Base-by-base conservation (phyloP, 2,329 filamentous ascomycete species). In the Cladosporium sphaerospermum region DNA sequence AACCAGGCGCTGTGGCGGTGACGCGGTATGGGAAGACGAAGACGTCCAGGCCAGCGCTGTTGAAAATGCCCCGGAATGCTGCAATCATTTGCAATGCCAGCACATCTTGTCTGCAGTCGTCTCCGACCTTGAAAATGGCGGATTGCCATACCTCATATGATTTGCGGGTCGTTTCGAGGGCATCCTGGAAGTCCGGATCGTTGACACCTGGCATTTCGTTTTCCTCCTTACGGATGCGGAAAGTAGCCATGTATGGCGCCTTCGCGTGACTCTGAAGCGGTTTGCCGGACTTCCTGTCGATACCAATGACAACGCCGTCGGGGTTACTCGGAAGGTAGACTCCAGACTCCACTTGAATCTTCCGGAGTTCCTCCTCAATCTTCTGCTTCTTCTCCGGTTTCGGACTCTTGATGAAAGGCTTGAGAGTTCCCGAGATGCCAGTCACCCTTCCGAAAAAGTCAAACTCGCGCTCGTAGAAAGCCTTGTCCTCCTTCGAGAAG, bases 301-400 rank as follows among this genome's bases (percentile, higher is more conserved):
- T 99, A 31, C 95, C 93, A 60, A 99, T 90, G 39, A 99, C 93
- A 13, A 95, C 87, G 37, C 93, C 93, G 60, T 99, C 95, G 0
- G 93, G 93, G 66, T 99, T 99, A 71, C 89, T 93, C 1, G 93
- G 93, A 13, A 99, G 79, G 69, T 99, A 99, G 6, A 99, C 95
- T 13, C 93, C 93, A 40, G 97, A 88, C 62, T 97, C 92, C 2
- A 99, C 88, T 68, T 96, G 86, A 71, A 99, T 97, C 71, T 96
- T 95, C 60, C 93, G 88, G 41, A 99, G 77, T 68, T 99, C 93
- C 71, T 99, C 95, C 67, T 97, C 93, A 58, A 99, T 99, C 75
- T 97, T 99, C 67, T 93, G 88, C 70, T 96, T 97, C 79, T 99
- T 99, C 72, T 96, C 92, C 2, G 90, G 87, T 71, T 99, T 99